A percentile compares a stretch with the other conserved stretches of the same genome.
These are phyloP conservation scores for Cyclotella baltica DNA, from an alignment of 108 stramenopile species.

Conservation along the genomic window DNA sequence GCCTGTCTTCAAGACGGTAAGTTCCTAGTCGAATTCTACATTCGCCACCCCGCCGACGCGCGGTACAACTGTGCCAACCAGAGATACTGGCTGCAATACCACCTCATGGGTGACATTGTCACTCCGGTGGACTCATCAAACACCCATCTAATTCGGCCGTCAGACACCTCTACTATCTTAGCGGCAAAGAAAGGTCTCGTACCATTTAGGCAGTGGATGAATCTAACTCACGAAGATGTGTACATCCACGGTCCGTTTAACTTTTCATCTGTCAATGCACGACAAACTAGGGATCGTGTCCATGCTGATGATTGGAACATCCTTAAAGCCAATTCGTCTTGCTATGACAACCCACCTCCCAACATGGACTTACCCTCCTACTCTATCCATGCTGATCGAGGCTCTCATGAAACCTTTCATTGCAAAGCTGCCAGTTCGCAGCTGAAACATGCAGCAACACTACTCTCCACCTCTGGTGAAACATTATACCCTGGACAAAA, in stretches of 20 bases:
- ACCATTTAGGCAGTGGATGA: background rate
- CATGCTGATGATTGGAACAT: background rate
- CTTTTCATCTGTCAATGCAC: slow-evolving; percentile 1
- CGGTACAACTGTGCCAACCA: no score
- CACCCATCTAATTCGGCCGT: slow-evolving; percentile 8
- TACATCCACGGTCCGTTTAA: slow-evolving; percentile 26
- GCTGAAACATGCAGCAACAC: background rate
- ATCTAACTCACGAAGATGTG: slow-evolving; percentile 4
- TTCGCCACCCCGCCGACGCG: background rate
- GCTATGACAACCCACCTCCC: slow-evolving; percentile 3
- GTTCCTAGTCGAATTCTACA: slow-evolving; percentile 17
- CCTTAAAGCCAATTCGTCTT: background rate
- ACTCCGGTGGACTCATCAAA: background rate
- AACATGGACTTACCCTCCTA: background rate
- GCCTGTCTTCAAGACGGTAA: no score
- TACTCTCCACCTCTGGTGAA: background rate
- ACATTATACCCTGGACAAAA: background rate
- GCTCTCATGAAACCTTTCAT: no score
- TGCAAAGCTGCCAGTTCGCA: background rate
- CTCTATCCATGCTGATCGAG: slow-evolving; percentile 13
- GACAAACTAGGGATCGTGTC: slow-evolving; percentile 17
- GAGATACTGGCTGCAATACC: no score
- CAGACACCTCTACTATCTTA: background rate
- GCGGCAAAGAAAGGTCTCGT: background rate
- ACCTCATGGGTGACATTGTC: background rate